Evolutionary conservation across 164 flowering plant species (phyloP).

Genomic region (Tinospora cordifolia): DNA sequence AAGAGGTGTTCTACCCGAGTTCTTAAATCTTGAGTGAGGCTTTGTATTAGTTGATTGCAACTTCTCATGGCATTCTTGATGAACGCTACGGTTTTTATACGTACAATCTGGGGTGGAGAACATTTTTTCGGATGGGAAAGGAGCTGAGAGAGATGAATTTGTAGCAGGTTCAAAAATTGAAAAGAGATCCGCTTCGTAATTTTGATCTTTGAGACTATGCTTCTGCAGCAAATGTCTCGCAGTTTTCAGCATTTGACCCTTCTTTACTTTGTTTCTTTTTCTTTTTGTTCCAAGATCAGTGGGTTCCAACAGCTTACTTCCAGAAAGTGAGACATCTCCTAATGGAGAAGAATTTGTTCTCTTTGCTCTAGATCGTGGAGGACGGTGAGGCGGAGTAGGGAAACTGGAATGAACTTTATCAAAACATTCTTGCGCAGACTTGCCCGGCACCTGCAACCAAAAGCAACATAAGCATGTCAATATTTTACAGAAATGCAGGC

Average conservation of each 20-base stretch:
- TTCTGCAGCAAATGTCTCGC: conserved; percentile 48
- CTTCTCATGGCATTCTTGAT: conserved; percentile 23
- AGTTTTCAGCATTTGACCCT: conserved; percentile 40
- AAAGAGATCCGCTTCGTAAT: conserved; percentile 51
- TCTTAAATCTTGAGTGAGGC: conserved; percentile 34
- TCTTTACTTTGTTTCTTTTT: conserved; percentile 28
- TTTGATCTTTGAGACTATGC: conserved; percentile 34
- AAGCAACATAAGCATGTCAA: background rate
- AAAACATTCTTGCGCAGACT: conserved; percentile 84
- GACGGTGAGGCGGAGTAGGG: conserved; percentile 53
- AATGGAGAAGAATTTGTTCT: conserved; percentile 25
- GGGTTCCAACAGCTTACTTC: conserved; percentile 48
- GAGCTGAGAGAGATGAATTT: conserved; percentile 20
- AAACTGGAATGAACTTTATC: conserved; percentile 52
- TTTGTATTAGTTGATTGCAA: conserved; percentile 31
- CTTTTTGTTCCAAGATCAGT: conserved; percentile 28
- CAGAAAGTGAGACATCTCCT: conserved; percentile 35
- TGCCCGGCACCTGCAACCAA: conserved; percentile 76
- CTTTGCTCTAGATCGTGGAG: conserved; percentile 45
- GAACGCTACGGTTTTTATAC: conserved; percentile 18
- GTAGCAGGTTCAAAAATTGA: conserved; percentile 50
- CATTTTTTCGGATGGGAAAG: conserved; percentile 7
- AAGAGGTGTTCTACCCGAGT: conserved; percentile 22
- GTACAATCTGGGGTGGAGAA: conserved; percentile 39
- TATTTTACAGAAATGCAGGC: background rate